Evolutionary conservation across 768 basidiomycete genomes (phyloP), one percentile per base, ranked within the genome.

Genomic region (Kwoniella heveanensis): DNA sequence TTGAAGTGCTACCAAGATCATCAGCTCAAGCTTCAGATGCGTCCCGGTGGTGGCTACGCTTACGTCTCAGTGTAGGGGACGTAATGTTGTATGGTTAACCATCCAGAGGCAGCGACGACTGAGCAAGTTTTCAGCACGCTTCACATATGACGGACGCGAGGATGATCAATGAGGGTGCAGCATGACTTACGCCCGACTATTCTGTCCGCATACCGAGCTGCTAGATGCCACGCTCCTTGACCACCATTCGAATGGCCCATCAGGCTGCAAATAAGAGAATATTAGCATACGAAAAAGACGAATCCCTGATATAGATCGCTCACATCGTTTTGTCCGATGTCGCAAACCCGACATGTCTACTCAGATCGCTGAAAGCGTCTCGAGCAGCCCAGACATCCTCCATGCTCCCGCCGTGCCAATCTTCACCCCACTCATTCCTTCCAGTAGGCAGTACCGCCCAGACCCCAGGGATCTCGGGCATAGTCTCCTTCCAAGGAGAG

Each of bases 181-280:
- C 26, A 29, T n/a, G 1, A 59, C 61, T 60, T 32, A 25, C 68
- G 53, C 65, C 66, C 68, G 4, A 65, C 46, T 8, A 70, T 88
- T 9, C 87, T 69, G 12, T 94, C 91, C 0, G 93, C 92, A 78
- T 85, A 89, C 66, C 89, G 83, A 26, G 87, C 84, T 15, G 89
- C 86, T 19, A 89, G 73, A 77, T 91, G 88, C 90, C 91, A 92
- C 1, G 88, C 83, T 0, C 92, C 92, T 78, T 94, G 93, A 13
- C 92, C 92, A 27, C 92, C 92, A 77, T 96, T 96, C 2, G 92
- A 94, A 76, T 96, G 92, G 0, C 93, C 92, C 32, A 92, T 82
- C n/a, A 92, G 72, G 88, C 80, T 8, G 86, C 85, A 24, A 17
- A 7, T 3, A 17, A 44, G 15, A 52, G 24, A 26, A 10, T 12